Evolutionary conservation across 225 moss, liverwort and hornwort genomes (phyloP), one percentile per base, ranked within the genome.

Genomic region (Physcomitrium patens): DNA sequence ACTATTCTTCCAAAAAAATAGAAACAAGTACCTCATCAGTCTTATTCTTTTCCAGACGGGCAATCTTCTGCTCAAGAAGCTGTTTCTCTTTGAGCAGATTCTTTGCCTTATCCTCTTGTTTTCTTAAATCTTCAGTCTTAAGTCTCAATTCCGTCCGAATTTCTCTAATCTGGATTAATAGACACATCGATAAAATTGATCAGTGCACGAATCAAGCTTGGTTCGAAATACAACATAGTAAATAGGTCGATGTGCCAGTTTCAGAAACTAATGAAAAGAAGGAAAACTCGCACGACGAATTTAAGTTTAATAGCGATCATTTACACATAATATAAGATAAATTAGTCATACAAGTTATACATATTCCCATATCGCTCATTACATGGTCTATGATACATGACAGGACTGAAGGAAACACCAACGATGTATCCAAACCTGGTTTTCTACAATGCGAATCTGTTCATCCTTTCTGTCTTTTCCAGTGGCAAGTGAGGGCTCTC

Each of bases 21-120:
- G 20, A 14, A 68, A 11, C 1, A 68, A 73, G 62, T 81, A 93
- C 95, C 81, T 96, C 95, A 70, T 89, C 87, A 72, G 89, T 90
- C 81, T 89, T 93, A 69, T 86, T 93, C 67, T 79, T 82, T 78
- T 96, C 95, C 3, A 96, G 79, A n/a, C 95, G 91, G 47, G 77
- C 82, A 76, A 93, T 86, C 78, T 96, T 96, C 75, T 96, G 95
- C 81, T 96, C 95, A 73, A 96, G 84, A 22, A 96, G 90, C 27
- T 88, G 91, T 79, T 93, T 96, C 51, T 96, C 95, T 79, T 90
- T 96, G 57, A 86, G 76, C 37, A 96, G 76, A 77, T 78, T 79
- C 74, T 93, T 96, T 8, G 78, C 74, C 19, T 69, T 76, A 70
- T 91, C 93, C 70, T 96, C 95, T 54, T 90, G 86, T 50, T 76